phyloP scores from a whole-genome alignment of 257 asterid genomes.

The Phtheirospermum japonicum region DNA sequence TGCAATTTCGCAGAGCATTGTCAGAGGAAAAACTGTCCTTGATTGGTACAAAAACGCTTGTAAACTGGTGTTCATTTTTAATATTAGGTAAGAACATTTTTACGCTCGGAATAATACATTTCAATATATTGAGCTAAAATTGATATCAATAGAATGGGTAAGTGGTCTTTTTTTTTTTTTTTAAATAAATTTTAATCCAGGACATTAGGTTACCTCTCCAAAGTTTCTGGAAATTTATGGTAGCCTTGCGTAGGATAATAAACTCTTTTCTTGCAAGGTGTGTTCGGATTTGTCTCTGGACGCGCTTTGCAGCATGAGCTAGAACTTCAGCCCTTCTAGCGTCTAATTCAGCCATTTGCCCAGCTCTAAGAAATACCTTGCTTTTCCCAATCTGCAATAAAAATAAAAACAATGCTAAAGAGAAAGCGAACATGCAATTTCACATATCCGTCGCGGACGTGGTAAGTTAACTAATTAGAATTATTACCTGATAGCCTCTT shows the following conservation, averaged over 20 bases:
- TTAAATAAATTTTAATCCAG: no score
- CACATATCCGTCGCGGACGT: not conserved
- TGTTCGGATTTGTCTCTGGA: slow-evolving; percentile 89
- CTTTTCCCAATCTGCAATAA: slow-evolving; percentile 76
- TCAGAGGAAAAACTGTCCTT: not conserved
- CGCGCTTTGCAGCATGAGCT: slow-evolving; percentile 69
- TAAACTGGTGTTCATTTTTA: slow-evolving; percentile 16
- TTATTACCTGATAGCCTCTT: slow-evolving; percentile 77
- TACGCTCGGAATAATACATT: not conserved
- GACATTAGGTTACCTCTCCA: slow-evolving; percentile 72
- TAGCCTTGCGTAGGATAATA: slow-evolving; percentile 57
- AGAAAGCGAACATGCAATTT: slow-evolving; percentile 23
- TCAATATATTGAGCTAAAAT: no score
- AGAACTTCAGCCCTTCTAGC: slow-evolving; percentile 87
- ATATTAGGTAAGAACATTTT: not conserved
- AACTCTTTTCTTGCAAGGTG: slow-evolving; percentile 74
- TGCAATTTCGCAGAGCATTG: slow-evolving; percentile 5
- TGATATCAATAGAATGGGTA: not conserved
- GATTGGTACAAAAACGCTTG: no score
- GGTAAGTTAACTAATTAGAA: not conserved
- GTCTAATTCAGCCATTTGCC: slow-evolving; percentile 97
- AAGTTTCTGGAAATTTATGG: slow-evolving; percentile 59
- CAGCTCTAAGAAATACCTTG: slow-evolving; percentile 95
- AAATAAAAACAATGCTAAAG: slow-evolving; percentile 12
- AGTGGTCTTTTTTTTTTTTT: no score